These are phyloP conservation scores for Neurospora sp. DNA, from an alignment of 495 filamentous ascomycete genomes.

Conservation along the genomic window DNA sequence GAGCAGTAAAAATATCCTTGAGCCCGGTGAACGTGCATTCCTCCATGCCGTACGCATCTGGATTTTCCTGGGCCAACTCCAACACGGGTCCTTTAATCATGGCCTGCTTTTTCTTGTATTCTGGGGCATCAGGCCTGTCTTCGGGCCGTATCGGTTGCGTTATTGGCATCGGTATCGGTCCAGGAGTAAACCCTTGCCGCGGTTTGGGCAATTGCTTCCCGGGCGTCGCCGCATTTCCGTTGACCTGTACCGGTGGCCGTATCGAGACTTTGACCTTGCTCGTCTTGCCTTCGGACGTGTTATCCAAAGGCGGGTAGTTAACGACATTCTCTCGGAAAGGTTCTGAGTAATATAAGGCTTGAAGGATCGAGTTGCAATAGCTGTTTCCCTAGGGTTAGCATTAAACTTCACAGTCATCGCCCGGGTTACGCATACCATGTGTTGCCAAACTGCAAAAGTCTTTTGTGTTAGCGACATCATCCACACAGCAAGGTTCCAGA, in stretches of 20 bases:
- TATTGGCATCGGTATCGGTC: conserved; percentile 9
- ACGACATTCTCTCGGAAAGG: conserved; percentile 93
- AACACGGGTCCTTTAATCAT: conserved; percentile 78
- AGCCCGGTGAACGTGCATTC: conserved; percentile 89
- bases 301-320: conserved; percentile 63
- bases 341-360: conserved; percentile 91
- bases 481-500: conserved; percentile 1
- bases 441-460: conserved; percentile 68
- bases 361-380: conserved; percentile 96
- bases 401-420: background rate
- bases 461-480: conserved; percentile 13
- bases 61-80: conserved; percentile 67
- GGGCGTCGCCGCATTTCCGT: conserved; percentile 38
- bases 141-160: conserved; percentile 35
- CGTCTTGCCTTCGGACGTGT: conserved; percentile 33
- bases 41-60: conserved; percentile 76
- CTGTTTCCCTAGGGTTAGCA: conserved; percentile 31
- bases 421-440: conserved; percentile 61
- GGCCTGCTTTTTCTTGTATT: conserved; percentile 94
- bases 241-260: conserved; percentile 32
- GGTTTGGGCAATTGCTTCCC: conserved; percentile 18
- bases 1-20: conserved; percentile 91
- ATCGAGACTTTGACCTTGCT: conserved; percentile 41
- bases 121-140: conserved; percentile 78
- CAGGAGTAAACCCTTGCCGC: background rate